Base-by-base conservation (phyloP, 495 filamentous ascomycete genomes). In the Hyaloscypha hepaticicola region DNA sequence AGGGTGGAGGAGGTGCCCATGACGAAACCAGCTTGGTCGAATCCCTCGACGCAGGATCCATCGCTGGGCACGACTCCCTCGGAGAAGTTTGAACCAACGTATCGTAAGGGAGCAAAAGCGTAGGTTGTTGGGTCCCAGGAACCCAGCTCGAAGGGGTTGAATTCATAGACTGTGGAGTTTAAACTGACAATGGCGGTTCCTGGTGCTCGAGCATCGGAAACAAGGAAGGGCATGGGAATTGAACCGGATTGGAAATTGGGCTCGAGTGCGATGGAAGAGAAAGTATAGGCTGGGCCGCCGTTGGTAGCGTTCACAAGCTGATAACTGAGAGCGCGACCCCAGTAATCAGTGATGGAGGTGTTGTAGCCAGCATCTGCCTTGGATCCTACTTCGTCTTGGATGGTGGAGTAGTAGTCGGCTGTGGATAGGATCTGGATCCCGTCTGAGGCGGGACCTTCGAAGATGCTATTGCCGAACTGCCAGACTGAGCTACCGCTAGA, bases 1-100 rank as follows among this genome's bases (percentile, higher is more conserved):
- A 97, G 83, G 11, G 88, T 88, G 22, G 88, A 91, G n/a, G 89
- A 93, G 0, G 93, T 96, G 33, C 94, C 95, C 84, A 96, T 93
- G 33, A 96, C 77, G 73, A 83, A 98, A 25, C 92, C 92, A 50
- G 81, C 84, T 70, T 92, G 92, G 78, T 98, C 94, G 69, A 91
- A 96, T 4, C 94, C 94, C 8, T 77, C 74, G 3, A 96, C 80
- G 73, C 94, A 98, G 29, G 76, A 70, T 2, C 63, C 71, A 28
- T 64, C 58, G 7, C 66, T 66, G 5, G 68, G 69, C 19, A 96
- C 75, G 24, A 73, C 67, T 45, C 94, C 94, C 24, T 64, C 80
- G 45, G 78, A 84, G 75, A 97, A 96, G 69, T 89, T 88, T 26
- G 92, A 92, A 8, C 92, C 94, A 5, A 96, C 73, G 74, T 89